phyloP scores from a whole-genome alignment of 2,329 filamentous ascomycete species.

The Exophiala alcalophila region DNA sequence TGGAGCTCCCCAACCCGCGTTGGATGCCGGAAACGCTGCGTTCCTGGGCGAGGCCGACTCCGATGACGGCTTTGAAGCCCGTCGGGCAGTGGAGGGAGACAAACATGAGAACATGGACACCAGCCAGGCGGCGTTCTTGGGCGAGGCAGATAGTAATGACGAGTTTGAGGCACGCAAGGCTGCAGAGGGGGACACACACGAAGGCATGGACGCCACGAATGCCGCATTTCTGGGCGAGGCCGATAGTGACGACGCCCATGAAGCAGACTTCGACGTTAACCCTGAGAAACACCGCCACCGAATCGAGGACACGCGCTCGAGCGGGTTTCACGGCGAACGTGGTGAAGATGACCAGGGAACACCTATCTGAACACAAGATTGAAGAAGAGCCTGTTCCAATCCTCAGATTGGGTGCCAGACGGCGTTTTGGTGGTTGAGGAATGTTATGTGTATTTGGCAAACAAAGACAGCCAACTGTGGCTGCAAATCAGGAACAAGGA shows the following conservation, averaged over 20 bases:
- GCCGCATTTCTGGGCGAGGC: constrained; percentile 26
- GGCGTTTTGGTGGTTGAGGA: too few species aligned
- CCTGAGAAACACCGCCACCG: constrained; percentile 24
- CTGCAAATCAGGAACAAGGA: too few species aligned
- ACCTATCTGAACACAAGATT: too few species aligned
- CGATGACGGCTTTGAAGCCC: constrained; percentile 23
- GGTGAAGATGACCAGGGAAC: constrained; percentile 19
- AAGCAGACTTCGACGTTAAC: constrained; percentile 23
- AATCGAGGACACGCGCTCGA: constrained; percentile 24
- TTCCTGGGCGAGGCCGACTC: constrained; percentile 24
- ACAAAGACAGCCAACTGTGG: too few species aligned
- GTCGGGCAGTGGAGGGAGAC: constrained; percentile 18
- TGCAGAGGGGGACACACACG: constrained; percentile 22
- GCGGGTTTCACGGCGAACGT: constrained; percentile 23
- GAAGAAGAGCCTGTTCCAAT: too few species aligned
- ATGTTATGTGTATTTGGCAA: too few species aligned
- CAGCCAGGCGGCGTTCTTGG: constrained; percentile 19
- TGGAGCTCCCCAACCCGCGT: constrained; percentile 12
- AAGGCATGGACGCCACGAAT: constrained; percentile 15
- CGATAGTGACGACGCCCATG: constrained; percentile 26
- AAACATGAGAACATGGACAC: constrained; percentile 16
- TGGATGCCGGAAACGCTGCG: constrained; percentile 23
- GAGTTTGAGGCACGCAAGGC: constrained; percentile 23
- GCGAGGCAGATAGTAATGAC: constrained; percentile 26
- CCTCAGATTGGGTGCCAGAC: too few species aligned